Base-by-base conservation (phyloP, 495 filamentous ascomycete genomes). In the Podospora pseudoanserina region DNA sequence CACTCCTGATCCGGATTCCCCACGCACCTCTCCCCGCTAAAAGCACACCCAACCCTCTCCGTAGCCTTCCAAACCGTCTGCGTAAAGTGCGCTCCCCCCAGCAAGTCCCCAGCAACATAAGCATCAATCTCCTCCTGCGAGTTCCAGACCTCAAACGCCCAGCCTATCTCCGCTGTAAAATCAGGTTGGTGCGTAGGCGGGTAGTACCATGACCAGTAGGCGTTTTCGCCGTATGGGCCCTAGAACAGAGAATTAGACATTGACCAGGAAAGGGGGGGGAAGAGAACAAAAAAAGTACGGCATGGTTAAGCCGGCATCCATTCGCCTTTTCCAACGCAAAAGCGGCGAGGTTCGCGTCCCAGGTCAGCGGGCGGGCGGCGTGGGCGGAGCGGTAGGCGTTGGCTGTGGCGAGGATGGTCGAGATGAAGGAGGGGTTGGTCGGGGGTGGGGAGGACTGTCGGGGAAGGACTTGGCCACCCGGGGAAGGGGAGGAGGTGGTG, bases 61-160 rank as follows among this genome's bases (percentile, higher is more conserved):
- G 60, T 66, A 27, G 70, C 65, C 65, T 74, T 74, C 72, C 68
- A 74, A 5, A 74, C 70, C 60, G 65, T 70, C 70, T 74, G 72
- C 27, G 72, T 74, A n/a, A 74, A 74, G 39, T 72, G 70, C 0
- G 65, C 63, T 0, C 72, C 72, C 2, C 70, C 68, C 1, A 67
- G 16, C 44, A 70, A 19, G 44, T 72, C 63, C 2, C 64, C 60
- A 4, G 15, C 18, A 30, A 30, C 28, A 39, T 74, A 74, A 0
- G 72, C 72, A 0, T 61, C 18, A 27, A 70, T 64, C 58, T 74
- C 72, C 4, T 67, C 39, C 20, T 55, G 53, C 18, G 62, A 53
- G 11, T 23, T 49, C 72, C 70, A 74, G 2, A 57, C 63, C 23
- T 64, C 60, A 16, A 74, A 72, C 1, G 68, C 72, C 11, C 26